Evolutionary conservation across 169 alveolate genomes (phyloP), one percentile per base, ranked within the genome.

Genomic region (Babesia bovis): DNA sequence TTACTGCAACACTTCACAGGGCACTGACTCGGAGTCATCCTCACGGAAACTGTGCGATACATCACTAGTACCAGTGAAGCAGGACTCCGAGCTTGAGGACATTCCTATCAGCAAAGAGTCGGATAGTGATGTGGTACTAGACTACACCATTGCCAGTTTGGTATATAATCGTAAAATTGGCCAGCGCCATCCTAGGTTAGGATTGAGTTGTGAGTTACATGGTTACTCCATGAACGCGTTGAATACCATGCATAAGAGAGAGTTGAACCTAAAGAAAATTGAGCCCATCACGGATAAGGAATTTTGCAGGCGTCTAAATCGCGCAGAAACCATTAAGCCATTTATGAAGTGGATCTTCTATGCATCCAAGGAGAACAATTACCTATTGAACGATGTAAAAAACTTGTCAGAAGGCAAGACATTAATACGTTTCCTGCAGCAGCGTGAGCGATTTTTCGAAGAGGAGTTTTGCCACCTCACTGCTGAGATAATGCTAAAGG

Each of bases 311-410:
- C 76, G 86, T n/a, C 21, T 68, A 1, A 78, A 78, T 61, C 53
- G 86, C 4, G 69, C 53, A 21, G 69, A 78, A n/a, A 67, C 82
- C 9, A 49, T 78, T 12, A 25, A 49, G 12, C 86, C 86, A 19
- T 78, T 78, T 40, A 41, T 78, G 33, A 58, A 21, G 61, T 78
- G 86, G 86, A 65, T 78, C 19, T 66, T 78, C 57, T 23, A 40
- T 65, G 82, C 86, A 5, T 78, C 86, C 32, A 78, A 78, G 59
- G 86, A 78, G 35, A 78, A 78, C 75, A 67, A 77, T n/a, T 51
- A 73, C 4, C 15, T 78, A 56, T 59, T 78, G 35, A 69, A 78
- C 67, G 75, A 56, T 15, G 36, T 78, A 3, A 68, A 44, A 59
- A 75, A 72, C 4, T 66, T 56, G 2, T 45, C 74, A 17, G 82